phyloP scores from a whole-genome alignment of 139 green algal species.

The Tetraselmis striata region DNA sequence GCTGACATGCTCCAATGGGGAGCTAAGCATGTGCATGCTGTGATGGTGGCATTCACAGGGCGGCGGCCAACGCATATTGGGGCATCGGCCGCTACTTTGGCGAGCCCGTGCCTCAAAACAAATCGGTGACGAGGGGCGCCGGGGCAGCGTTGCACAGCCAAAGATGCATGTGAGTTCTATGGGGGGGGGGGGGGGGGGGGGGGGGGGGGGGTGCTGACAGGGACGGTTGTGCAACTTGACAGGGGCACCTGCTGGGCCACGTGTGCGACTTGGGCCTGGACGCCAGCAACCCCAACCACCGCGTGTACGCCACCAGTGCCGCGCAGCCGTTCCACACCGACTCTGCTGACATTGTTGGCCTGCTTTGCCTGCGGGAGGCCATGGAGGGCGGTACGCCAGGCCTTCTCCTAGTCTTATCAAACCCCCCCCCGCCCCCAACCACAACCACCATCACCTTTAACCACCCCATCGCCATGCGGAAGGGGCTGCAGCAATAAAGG shows the following conservation, averaged over 20 bases:
- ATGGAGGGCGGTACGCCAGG: slow-evolving; percentile 41
- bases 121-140: slow-evolving; percentile 10
- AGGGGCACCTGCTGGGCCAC: slow-evolving; percentile 47
- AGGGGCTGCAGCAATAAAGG: too few species aligned
- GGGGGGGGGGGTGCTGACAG: too few species aligned
- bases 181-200: too few species aligned
- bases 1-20: too few species aligned
- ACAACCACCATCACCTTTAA: too few species aligned
- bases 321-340: slow-evolving; percentile 55
- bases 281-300: slow-evolving; percentile 39
- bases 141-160: too few species aligned
- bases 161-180: too few species aligned
- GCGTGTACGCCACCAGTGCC: slow-evolving; percentile 54
- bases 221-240: too few species aligned
- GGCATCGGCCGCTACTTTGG: slow-evolving; percentile 51
- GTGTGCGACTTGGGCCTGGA: slow-evolving; percentile 54
- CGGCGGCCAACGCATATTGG: slow-evolving; percentile 39
- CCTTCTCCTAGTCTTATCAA: too few species aligned
- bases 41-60: slow-evolving; percentile 21
- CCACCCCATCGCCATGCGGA: too few species aligned
- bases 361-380: slow-evolving; percentile 46
- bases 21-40: too few species aligned
- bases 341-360: slow-evolving; percentile 41
- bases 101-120: slow-evolving; percentile 40
- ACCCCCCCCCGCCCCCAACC: too few species aligned